These are phyloP conservation scores for Geopyxis carbonaria DNA, from an alignment of 495 filamentous ascomycete genomes.

Conservation along the genomic window DNA sequence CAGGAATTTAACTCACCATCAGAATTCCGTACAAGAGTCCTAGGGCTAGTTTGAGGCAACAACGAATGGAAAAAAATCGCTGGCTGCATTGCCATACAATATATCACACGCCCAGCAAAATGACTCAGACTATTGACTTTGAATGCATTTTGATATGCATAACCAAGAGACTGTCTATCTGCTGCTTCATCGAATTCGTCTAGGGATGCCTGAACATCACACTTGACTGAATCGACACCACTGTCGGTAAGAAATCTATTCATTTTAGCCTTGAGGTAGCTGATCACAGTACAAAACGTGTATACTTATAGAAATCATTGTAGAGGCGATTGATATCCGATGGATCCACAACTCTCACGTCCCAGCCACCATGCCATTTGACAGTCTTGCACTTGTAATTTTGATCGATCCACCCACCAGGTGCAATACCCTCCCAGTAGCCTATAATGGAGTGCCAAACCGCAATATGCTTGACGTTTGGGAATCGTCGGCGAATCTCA, in stretches of 20 bases:
- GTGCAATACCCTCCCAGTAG: slow-evolving; percentile 83
- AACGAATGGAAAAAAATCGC: slow-evolving; percentile 20
- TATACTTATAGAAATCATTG: slow-evolving; percentile 83
- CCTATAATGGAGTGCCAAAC: slow-evolving; percentile 95
- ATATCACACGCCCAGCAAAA: slow-evolving; percentile 62
- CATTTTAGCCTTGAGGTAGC: background rate
- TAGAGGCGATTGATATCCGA: slow-evolving; percentile 63
- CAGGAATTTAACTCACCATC: slow-evolving; percentile 36
- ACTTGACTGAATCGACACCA: slow-evolving; percentile 73
- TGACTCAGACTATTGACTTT: slow-evolving; percentile 53
- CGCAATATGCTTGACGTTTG: slow-evolving; percentile 63
- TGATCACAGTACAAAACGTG: no score
- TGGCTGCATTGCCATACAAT: slow-evolving; percentile 35
- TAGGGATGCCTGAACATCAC: slow-evolving; percentile 75
- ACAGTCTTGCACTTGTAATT: slow-evolving; percentile 49
- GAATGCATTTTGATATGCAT: slow-evolving; percentile 76
- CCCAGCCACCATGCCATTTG: slow-evolving; percentile 22
- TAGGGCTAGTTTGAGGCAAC: slow-evolving; percentile 12
- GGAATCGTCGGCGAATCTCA: slow-evolving; percentile 50
- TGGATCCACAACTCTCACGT: slow-evolving; percentile 47
- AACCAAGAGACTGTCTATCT: slow-evolving; percentile 48
- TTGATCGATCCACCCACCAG: slow-evolving; percentile 50
- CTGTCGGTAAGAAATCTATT: slow-evolving; percentile 35
- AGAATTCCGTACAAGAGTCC: slow-evolving; percentile 56
- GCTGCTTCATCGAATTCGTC: slow-evolving; percentile 43